Evolutionary conservation across 371 early-diverging fungal genomes (phyloP).

Genomic region (Rhizoclosmatium hyalinum): DNA sequence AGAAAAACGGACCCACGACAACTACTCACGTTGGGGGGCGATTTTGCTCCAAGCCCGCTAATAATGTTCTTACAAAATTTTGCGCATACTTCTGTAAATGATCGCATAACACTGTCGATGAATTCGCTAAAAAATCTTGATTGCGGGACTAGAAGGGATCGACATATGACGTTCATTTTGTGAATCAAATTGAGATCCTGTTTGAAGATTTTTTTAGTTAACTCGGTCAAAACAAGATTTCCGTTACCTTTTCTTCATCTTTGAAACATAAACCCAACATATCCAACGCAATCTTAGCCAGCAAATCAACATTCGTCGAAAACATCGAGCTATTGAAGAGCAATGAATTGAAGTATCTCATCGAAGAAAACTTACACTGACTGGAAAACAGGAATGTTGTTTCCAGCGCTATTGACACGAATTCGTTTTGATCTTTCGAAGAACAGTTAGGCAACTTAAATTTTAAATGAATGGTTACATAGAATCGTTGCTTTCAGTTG

Average conservation of each 20-base stretch:
- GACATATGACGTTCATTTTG: constrained; percentile 8
- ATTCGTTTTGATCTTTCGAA: neutral
- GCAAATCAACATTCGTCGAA: neutral
- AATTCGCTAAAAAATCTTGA: neutral
- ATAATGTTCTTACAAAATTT: neutral
- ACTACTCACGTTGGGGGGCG: too few relatives aligned
- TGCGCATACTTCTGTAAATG: constrained; percentile 5
- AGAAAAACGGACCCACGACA: too few relatives aligned
- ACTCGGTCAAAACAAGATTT: neutral
- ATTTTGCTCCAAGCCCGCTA: too few relatives aligned
- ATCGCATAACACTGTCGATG: neutral
- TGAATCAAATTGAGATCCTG: neutral
- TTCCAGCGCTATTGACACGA: neutral
- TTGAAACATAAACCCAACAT: constrained; percentile 7
- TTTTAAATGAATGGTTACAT: too few relatives aligned
- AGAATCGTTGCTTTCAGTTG: too few relatives aligned
- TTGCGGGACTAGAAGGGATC: neutral
- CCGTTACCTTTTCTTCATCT: constrained; percentile 1
- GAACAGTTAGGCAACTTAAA: too few relatives aligned
- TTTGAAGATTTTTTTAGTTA: neutral
- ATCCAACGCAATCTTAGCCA: neutral
- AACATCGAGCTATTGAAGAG: neutral
- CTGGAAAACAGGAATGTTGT: neutral
- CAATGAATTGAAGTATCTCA: neutral
- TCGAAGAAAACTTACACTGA: neutral